A percentile compares a stretch with the other conserved stretches of the same genome.
Evolutionary conservation across 2,329 filamentous ascomycete genomes (phyloP).

Genomic region (Colletotrichum karsti): DNA sequence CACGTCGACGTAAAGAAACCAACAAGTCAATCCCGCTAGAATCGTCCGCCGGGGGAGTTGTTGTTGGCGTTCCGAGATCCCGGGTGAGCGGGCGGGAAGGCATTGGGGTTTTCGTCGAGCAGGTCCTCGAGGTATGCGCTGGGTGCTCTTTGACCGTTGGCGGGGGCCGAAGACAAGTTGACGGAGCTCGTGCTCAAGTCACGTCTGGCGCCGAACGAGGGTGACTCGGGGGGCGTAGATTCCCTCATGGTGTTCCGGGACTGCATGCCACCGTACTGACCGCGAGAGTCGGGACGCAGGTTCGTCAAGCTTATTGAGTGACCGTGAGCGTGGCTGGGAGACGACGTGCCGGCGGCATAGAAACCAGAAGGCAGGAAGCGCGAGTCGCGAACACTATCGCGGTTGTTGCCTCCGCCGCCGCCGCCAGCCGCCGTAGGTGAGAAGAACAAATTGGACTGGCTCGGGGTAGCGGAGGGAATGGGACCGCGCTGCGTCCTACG

Average conservation of each 20-base stretch:
- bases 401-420: slow-evolving; percentile 65
- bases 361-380: slow-evolving; percentile 91
- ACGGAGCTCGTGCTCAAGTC: slow-evolving; percentile 72
- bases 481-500: slow-evolving; percentile 62
- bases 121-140: slow-evolving; percentile 92
- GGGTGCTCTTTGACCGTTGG: slow-evolving; percentile 77
- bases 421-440: slow-evolving; percentile 84
- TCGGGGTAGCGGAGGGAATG: slow-evolving; percentile 64
- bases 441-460: slow-evolving; percentile 85
- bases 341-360: slow-evolving; percentile 76
- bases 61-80: slow-evolving; percentile 13
- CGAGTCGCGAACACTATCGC: slow-evolving; percentile 65
- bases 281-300: slow-evolving; percentile 66
- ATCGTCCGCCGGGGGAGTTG: slow-evolving; percentile 4
- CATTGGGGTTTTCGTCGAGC: slow-evolving; percentile 75
- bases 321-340: slow-evolving; percentile 51
- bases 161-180: slow-evolving; percentile 63
- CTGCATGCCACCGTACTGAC: slow-evolving; percentile 47
- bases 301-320: slow-evolving; percentile 70
- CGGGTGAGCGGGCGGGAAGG: slow-evolving; percentile 53
- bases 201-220: slow-evolving; percentile 56
- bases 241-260: slow-evolving; percentile 52
- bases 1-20: neutral
- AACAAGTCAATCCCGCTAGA: neutral
- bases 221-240: slow-evolving; percentile 72